Conservation (phyloP, 768 basidiomycete species). For the Calvatia gigantea region DNA sequence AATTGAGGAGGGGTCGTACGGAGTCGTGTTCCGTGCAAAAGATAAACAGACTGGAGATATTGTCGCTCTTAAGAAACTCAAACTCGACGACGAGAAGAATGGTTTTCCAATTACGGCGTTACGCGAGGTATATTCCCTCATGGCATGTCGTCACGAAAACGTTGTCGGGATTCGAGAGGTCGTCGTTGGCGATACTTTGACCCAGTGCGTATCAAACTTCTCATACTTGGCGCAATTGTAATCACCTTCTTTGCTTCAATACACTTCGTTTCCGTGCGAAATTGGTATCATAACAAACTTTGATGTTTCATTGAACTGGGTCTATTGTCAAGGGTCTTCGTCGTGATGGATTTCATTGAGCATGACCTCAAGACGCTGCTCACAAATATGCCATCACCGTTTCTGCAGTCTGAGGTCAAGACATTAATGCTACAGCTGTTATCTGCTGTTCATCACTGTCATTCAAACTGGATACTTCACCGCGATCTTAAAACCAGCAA, state of each 20-base stretch:
- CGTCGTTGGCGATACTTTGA: conserved; percentile 96
- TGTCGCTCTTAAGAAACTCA: conserved; percentile 96
- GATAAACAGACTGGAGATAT: conserved; percentile 95
- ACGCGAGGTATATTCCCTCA: conserved; percentile 93
- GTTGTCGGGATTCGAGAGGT: conserved; percentile 97
- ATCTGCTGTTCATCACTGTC: conserved; percentile 91
- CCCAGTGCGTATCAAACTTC: conserved; percentile 74
- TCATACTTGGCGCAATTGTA: conserved; percentile 20
- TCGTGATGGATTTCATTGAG: conserved; percentile 99
- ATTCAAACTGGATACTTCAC: conserved; percentile 96
- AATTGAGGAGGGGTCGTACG: conserved; percentile 98
- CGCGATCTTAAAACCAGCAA: conserved; percentile 98
- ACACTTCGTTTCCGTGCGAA: conserved; percentile 9
- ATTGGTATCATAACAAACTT: conserved; percentile 1
- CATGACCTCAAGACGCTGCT: conserved; percentile 97
- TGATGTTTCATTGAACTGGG: conserved; percentile 2
- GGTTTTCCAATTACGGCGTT: conserved; percentile 98
- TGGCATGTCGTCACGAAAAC: conserved; percentile 92
- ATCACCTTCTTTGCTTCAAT: conserved; percentile 20
- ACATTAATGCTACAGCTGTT: conserved; percentile 91
- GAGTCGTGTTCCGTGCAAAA: conserved; percentile 93
- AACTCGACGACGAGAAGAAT: conserved; percentile 97
- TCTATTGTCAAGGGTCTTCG: conserved; percentile 74
- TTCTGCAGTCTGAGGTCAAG: conserved; percentile 97
- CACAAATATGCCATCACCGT: conserved; percentile 92